Evolutionary conservation across 1,284 basidiomycete species (phyloP), one percentile per base, ranked within the genome.

Genomic region (Wolfiporia cocos): DNA sequence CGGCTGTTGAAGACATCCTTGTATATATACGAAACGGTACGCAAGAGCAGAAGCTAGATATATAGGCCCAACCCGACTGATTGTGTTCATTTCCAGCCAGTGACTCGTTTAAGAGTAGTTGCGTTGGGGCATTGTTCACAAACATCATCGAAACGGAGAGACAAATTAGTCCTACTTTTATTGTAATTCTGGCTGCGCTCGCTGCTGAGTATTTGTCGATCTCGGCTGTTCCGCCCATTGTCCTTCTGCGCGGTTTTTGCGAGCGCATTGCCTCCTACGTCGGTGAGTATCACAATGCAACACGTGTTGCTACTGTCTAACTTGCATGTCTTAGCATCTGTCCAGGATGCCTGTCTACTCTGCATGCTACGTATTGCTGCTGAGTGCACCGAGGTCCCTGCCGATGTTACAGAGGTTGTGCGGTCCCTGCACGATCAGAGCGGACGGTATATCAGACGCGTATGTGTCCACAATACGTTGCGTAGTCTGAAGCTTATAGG

Each of bases 271-370:
- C 57, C 21, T 55, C 53, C 5, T 76, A 71, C 51, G 54, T 68
- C 39, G 58, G 84, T 85, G 44, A 55, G 78, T 46, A 21, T 10
- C 37, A 21, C 34, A 30, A 15, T 18, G 14, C 23, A 28, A 33
- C 18, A 18, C 20, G 18, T 7, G 14, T 37, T 28, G 21, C n/a
- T 5, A 37, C 32, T n/a, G 20, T 18, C 28, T 17, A 33, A 19
- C 15, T 30, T 37, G 48, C 29, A 43, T 24, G 24, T 24, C 40
- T 18, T 48, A 88, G 86, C 71, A 24, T 67, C 76, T 18, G 73
- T 88, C 9, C 81, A 85, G 55, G 86, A 89, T 44, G 76, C 76
- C 5, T 76, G 75, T 47, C 58, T 89, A 22, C 56, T 88, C 26
- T 70, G 78, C 3, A 83, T 88, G 78, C 59, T 86, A 31, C 71